These are phyloP conservation scores for Melanomma pulvis-pyrius DNA, from an alignment of 495 filamentous ascomycete genomes.

Conservation along the genomic window DNA sequence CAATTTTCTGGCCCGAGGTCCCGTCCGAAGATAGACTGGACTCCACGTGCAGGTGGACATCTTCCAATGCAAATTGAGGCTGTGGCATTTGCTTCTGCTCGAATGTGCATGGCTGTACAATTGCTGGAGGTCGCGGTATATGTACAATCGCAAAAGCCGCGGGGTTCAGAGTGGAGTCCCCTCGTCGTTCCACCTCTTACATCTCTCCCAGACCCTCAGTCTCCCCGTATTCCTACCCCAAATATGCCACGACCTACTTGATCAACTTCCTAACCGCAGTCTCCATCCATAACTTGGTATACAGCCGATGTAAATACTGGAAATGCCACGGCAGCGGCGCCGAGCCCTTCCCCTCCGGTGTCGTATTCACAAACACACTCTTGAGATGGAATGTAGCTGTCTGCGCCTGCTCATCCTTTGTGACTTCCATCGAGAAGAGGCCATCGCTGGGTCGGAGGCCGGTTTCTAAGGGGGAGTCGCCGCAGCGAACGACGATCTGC, in stretches of 20 bases:
- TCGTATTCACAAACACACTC: slow-evolving; percentile 38
- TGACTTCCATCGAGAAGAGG: slow-evolving; percentile 38
- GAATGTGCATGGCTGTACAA: not conserved
- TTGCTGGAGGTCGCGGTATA: not conserved
- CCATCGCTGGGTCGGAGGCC: slow-evolving; percentile 31
- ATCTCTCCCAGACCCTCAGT: not conserved
- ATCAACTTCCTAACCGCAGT: slow-evolving; percentile 33
- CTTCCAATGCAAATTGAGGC: not conserved
- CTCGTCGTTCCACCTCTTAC: not conserved
- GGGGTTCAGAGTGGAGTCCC: not conserved
- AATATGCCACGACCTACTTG: slow-evolving; percentile 12
- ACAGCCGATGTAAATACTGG: slow-evolving; percentile 32
- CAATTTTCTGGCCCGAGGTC: not conserved
- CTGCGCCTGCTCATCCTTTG: slow-evolving; percentile 29
- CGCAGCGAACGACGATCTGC: slow-evolving; percentile 37
- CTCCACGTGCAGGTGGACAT: not conserved
- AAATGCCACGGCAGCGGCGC: slow-evolving; percentile 30
- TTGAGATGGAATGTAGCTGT: slow-evolving; percentile 39
- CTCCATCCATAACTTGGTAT: slow-evolving; percentile 41
- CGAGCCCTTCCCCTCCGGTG: slow-evolving; percentile 23
- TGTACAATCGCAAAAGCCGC: not conserved
- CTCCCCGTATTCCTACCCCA: not conserved
- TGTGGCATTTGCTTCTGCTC: not conserved
- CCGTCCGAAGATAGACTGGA: not conserved
- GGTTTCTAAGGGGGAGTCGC: slow-evolving; percentile 27